Evolutionary conservation across 1,284 basidiomycete genomes (phyloP).

Genomic region (Sporisorium graminicola): DNA sequence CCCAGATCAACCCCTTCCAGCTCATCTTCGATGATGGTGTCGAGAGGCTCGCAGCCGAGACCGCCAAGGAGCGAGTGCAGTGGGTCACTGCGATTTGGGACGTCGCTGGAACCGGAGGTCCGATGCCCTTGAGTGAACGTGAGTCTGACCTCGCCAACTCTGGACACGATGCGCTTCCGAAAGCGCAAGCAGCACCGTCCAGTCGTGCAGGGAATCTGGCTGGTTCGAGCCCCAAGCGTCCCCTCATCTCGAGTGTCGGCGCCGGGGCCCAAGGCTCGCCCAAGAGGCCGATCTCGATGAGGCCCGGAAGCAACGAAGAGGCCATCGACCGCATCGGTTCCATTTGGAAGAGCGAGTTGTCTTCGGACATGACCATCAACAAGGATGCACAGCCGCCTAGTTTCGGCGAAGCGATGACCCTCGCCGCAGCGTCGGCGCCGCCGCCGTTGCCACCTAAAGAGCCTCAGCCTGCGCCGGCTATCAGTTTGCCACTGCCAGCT

Average conservation of each 20-base stretch:
- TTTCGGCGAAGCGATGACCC: constrained; percentile 37
- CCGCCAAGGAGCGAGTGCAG: constrained; percentile 55
- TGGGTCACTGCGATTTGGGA: constrained; percentile 57
- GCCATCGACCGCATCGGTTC: constrained; percentile 50
- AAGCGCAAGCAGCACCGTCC: constrained; percentile 9
- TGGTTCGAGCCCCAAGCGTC: constrained; percentile 14
- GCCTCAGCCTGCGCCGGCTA: background rate
- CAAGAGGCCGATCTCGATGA: constrained; percentile 19
- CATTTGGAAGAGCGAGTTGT: constrained; percentile 57
- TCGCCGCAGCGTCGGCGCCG: constrained; percentile 24
- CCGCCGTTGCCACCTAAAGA: constrained; percentile 60
- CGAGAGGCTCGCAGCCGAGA: constrained; percentile 58
- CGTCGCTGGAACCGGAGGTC: constrained; percentile 18
- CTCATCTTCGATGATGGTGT: constrained; percentile 67
- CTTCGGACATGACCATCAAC: constrained; percentile 38
- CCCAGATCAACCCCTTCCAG: constrained; percentile 57
- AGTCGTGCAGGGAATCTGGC: constrained; percentile 7
- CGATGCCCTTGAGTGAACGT: constrained; percentile 14
- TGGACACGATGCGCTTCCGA: constrained; percentile 14
- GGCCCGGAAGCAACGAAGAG: constrained; percentile 41
- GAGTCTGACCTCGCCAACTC: constrained; percentile 27
- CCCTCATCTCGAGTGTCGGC: constrained; percentile 11
- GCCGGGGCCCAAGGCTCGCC: constrained; percentile 18
- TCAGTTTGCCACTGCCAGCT: background rate
- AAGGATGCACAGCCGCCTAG: constrained; percentile 42